Base-by-base conservation (phyloP, 2,329 filamentous ascomycete genomes). In the Blastomyces parvus region DNA sequence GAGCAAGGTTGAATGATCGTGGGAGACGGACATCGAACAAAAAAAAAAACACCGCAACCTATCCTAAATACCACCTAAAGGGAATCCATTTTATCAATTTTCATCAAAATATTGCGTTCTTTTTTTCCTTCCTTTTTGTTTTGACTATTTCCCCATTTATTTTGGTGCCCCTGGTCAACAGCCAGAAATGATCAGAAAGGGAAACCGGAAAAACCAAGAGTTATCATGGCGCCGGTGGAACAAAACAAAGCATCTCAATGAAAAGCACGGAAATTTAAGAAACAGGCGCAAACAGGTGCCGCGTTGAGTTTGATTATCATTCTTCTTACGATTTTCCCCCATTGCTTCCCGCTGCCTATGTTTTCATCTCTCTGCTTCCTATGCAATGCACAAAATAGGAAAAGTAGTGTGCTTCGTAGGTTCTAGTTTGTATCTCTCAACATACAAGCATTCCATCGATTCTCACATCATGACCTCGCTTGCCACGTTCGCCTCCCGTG, bases 1-100 rank as follows among this genome's bases (percentile, higher is more conserved):
- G 85, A 89, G 86, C 81, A 97, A 97, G 82, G 91, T 94, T 78
- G 91, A 96, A 84, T 96, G 94, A 82, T 71, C 62, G 66, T 59
- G 33, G 56, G 19, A 4, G 3, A 59, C 36, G 33, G 36, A 58
- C 13, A 19, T 27, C 2, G 14, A 57, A 17, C n/a, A 25, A 42
- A 27, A 14, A 50, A 50, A 22, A 52, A 52, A 52, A 52, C 9
- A 14, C 3, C 1, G 11, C 36, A 42, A 58, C 33, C 55, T 27
- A 40, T 40, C 55, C n/a, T 56, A 22, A 56, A 56, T 56, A 38
- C 55, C 22, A 27, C 33, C n/a, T 27, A 22, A 56, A 42, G 38
- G 36, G 36, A 58, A 42, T 42, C 36, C 55, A 25, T 58, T 58
- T 42, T 40, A 40, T 13, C 36, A 14, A 38, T 42, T 42, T 42